Base-by-base conservation (phyloP, 2,329 filamentous ascomycete species). In the Colletotrichum sp. region DNA sequence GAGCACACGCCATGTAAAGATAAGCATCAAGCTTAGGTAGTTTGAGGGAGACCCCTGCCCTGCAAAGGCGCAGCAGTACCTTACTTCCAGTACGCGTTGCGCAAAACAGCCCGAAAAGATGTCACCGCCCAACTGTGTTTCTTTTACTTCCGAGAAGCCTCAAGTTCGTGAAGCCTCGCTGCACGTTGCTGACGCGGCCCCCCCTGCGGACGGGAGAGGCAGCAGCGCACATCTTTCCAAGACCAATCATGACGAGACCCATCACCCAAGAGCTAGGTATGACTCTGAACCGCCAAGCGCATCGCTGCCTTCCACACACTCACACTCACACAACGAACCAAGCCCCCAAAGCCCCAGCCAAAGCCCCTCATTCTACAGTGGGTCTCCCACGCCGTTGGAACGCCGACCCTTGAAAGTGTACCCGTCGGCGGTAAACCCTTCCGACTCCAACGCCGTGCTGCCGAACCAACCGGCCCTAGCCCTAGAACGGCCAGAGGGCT, bases 151-250 rank as follows among this genome's bases (percentile, higher is more conserved):
- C n/a, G 44, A 52, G 22, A 64, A 48, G 28, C 36, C 22, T 39
- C 34, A 32, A 59, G 12, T 60, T 36, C 28, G 59, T 64, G 70
- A 65, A 76, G 74, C 64, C 74, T 65, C 59, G 18, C 70, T 74
- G 59, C 70, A 64, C 16, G 36, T 13, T 57, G 74, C 74, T 76
- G 63, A 76, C 74, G 71, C 74, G 74, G 74, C 74, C 70, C 39
- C 10, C 30, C 44, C 9, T 44, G 48, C 44, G 12, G 16, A 64
- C 44, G 34, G 34, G 63, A 52, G 36, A 76, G 74, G 74, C 70
- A 76, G 64, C 74, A 74, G 64, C 32, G 44, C 70, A 66, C 69
- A 52, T 55, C 48, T 59, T 39, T 36, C 39, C 34, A 68, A 55
- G 55, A 32, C 59, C 59, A 36, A 24, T 59, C 55, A 59, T 22